Evolutionary conservation across 1,139 yeast genomes (phyloP).

Genomic region (Wickerhamomyces sp.): DNA sequence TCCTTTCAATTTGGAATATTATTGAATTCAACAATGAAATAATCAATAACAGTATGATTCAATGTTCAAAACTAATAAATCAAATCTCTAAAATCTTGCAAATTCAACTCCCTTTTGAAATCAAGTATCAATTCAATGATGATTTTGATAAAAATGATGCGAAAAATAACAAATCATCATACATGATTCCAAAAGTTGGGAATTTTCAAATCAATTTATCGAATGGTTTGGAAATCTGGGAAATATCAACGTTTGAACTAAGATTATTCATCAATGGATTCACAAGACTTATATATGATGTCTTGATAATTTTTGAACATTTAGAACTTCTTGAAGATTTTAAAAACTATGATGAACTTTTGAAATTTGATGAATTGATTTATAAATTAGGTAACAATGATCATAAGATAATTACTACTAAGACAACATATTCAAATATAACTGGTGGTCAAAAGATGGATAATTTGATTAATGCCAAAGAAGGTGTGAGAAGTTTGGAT

Average conservation of each 20-base stretch:
- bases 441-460: background rate
- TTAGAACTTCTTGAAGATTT: slow-evolving; percentile 6
- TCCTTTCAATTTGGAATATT: slow-evolving; percentile 14
- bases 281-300: slow-evolving; percentile 10
- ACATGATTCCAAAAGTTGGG: slow-evolving; percentile 5
- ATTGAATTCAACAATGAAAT: slow-evolving; percentile 14
- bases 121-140: background rate
- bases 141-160: no score
- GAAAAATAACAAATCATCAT: no score
- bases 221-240: slow-evolving; percentile 8
- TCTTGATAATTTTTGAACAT: slow-evolving; percentile 3
- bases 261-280: slow-evolving; percentile 10
- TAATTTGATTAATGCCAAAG: background rate
- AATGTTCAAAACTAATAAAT: slow-evolving; percentile 12
- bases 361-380: slow-evolving; percentile 19
- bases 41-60: slow-evolving; percentile 15
- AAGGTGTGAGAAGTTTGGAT: slow-evolving; percentile 1
- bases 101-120: slow-evolving; percentile 11
- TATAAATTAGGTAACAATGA: slow-evolving; percentile 19
- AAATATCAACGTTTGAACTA: slow-evolving; percentile 11
- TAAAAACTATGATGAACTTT: slow-evolving; percentile 7
- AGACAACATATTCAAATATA: background rate
- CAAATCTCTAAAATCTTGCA: slow-evolving; percentile 14
- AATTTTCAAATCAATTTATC: slow-evolving; percentile 7
- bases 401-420: background rate